phyloP scores from a whole-genome alignment of 2,329 filamentous ascomycete species.

The Pyricularia sp. region DNA sequence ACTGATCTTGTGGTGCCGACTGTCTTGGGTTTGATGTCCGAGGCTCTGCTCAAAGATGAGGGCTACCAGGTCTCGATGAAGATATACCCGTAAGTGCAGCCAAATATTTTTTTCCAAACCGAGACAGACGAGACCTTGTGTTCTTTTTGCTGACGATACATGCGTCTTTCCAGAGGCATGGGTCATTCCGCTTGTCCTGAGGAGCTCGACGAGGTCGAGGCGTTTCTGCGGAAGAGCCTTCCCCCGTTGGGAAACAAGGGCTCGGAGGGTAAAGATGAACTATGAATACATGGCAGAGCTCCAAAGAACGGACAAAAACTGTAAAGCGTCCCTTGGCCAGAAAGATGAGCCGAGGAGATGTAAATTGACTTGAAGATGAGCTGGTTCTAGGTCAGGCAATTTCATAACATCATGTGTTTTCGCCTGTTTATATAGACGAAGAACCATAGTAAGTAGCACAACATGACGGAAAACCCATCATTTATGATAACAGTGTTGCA shows the following conservation, averaged over 20 bases:
- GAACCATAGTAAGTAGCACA: neutral
- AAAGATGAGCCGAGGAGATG: neutral
- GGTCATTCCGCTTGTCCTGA: constrained; percentile 66
- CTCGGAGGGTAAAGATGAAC: constrained; percentile 22
- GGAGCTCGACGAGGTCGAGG: constrained; percentile 76
- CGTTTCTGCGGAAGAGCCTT: constrained; percentile 37
- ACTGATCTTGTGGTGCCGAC: constrained; percentile 64
- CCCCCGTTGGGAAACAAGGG: constrained; percentile 29
- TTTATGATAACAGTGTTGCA: neutral
- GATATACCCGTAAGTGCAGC: constrained; percentile 55
- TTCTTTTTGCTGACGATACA: neutral
- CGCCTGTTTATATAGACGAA: neutral
- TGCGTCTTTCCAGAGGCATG: constrained; percentile 42
- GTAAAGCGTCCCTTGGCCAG: neutral
- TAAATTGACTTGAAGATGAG: neutral
- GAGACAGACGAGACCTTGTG: neutral
- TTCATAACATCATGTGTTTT: neutral
- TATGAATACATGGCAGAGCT: constrained; percentile 13
- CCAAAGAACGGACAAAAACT: neutral
- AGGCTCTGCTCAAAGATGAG: constrained; percentile 54
- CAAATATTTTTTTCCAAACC: neutral
- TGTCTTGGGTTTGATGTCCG: constrained; percentile 58
- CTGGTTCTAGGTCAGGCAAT: neutral
- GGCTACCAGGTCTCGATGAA: constrained; percentile 69
- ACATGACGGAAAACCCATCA: neutral